Base-by-base conservation (phyloP, 371 early-diverging fungal species). In the Fennellomyces sp. region DNA sequence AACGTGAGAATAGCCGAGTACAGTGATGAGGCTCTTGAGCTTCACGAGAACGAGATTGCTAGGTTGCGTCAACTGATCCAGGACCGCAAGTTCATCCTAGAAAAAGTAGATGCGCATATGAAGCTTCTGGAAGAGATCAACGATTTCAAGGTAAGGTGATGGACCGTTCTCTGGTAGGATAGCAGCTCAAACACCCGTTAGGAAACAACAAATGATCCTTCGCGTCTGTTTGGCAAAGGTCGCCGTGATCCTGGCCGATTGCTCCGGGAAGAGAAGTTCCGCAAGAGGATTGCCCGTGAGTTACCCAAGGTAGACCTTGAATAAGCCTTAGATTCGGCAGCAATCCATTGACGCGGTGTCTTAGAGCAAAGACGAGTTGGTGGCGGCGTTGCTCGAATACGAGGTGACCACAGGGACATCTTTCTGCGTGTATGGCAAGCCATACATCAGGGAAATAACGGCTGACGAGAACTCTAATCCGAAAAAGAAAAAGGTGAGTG, bases 211-310 rank as follows among this genome's bases (percentile, higher is more conserved):
- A 69, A 72, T 12, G 76, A 80, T 58, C 81, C 81, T 2, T 60
- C 70, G 48, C 69, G 81, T 5, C 55, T 80, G 25, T 77, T 80
- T 62, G 65, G 75, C 19, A 80, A 73, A 50, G 77, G 77, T 0
- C 72, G 75, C 25, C 68, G 78, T 12, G 81, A 77, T 65, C 81
- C 81, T 25, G 81, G 81, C 7, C 69, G 78, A 25, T 50, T 80
- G 3, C 53, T 80, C 27, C 61, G 78, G 1, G 81, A 80, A 36
- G 81, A 80, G 41, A 74, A 75, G 58, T 77, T 77, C 53, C 67
- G 81, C 35, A 75, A 73, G 29, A 66, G 76, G 27, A 70, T 80
- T 17, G 56, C 70, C 5, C 58, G 70, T 45, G 78, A 80, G 52
- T 54, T 80, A 17, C 81, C 81, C 19, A 75, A 70, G 59, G 77